Base-by-base conservation (phyloP, 257 asterid species). In the Capsicum baccatum region DNA sequence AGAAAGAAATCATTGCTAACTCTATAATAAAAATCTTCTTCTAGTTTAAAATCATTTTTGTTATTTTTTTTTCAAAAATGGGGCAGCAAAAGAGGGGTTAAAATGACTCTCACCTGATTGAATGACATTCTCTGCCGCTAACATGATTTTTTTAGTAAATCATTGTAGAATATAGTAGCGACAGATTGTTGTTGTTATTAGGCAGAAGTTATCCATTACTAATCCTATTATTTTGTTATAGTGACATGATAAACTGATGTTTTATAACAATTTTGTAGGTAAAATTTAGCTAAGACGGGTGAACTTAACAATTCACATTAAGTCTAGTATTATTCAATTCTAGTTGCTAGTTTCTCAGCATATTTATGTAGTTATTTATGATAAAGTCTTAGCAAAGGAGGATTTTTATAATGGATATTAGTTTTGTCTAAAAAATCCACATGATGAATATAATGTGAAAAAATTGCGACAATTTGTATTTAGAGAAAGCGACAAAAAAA, bases 321-420 rank as follows among this genome's bases (percentile, higher is more conserved):
- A 14, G 13, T 33, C 6, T 33, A 2, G 5, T 64, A 33, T 2
- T 11, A 33, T 64, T 64, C 3, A 64, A 64, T 64, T 64, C 7
- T 64, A 64, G 33, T 62, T 64, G n/a, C 4, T 64, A 6, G 15
- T 37, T 58, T 52, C 6, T 13, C 0, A 3, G 9, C 12, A 39
- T 44, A 54, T n/a, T 81, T 33, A 12, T 64, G 84, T 76, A 81
- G 62, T 81, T n/a, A 10, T 81, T 6, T 81, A 15, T 19, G 76
- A 81, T 4, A 21, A 44, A 6, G 54, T 26, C 33, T 26, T 26
- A 26, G 33, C 33, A 26, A 26, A 26, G 33, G 33, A 26, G 33
- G 33, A 26, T 81, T 11, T 81, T 9, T 11, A 47, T 1, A 2
- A n/a, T 52, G 78, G 84, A 62, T 48, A 50, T 39, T 62, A 59